These are phyloP conservation scores for Exophiala sp. DNA, from an alignment of 2,329 filamentous ascomycete genomes.

Conservation along the genomic window DNA sequence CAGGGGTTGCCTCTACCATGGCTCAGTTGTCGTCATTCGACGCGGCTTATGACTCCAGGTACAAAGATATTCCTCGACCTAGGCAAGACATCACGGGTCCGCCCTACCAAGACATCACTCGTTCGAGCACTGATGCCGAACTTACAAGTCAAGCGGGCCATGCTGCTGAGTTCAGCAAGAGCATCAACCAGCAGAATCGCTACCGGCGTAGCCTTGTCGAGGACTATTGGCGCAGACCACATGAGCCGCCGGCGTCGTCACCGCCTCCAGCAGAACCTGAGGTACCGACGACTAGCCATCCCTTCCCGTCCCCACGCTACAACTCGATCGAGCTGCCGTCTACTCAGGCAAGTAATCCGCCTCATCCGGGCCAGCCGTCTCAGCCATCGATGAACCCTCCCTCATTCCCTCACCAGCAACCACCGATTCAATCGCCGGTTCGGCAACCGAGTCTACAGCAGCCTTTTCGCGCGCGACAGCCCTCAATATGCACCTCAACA, in stretches of 20 bases:
- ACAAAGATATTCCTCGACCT: conserved; percentile 73
- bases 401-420: conserved; percentile 66
- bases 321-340: conserved; percentile 22
- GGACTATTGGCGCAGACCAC: conserved; percentile 73
- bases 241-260: conserved; percentile 63
- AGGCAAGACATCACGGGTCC: conserved; percentile 85
- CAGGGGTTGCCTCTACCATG: conserved; percentile 63
- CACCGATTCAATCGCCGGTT: conserved; percentile 67
- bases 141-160: conserved; percentile 81
- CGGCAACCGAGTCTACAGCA: conserved; percentile 56
- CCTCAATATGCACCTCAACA: conserved; percentile 52
- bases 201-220: conserved; percentile 75
- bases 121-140: conserved; percentile 68
- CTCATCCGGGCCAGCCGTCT: conserved; percentile 35
- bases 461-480: conserved; percentile 52
- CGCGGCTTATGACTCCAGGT: conserved; percentile 76
- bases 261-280: conserved; percentile 34
- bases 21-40: conserved; percentile 80
- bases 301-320: conserved; percentile 25
- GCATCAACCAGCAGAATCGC: conserved; percentile 70
- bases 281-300: conserved; percentile 29
- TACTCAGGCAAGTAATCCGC: conserved; percentile 10
- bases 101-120: conserved; percentile 79
- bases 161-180: conserved; percentile 84
- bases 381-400: conserved; percentile 53